Evolutionary conservation across 2,329 filamentous ascomycete species (phyloP).

Genomic region (Xylaria digitata): DNA sequence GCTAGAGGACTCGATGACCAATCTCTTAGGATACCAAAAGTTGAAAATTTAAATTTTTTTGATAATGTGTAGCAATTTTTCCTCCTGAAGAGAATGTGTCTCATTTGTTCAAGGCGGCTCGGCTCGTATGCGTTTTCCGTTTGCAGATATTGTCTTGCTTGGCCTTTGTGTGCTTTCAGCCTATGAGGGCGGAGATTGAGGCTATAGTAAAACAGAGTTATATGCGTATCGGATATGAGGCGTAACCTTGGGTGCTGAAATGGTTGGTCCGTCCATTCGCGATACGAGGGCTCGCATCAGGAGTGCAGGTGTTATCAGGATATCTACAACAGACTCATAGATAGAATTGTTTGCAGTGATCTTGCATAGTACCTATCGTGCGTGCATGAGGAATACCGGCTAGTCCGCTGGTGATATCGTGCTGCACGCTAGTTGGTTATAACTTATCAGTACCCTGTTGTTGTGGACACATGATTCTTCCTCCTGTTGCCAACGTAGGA

Average conservation of each 20-base stretch:
- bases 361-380: conserved; percentile 18
- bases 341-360: conserved; percentile 26
- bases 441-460: conserved; percentile 17
- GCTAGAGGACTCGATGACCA: background rate
- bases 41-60: background rate
- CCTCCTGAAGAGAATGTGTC: background rate
- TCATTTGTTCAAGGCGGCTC: background rate
- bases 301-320: conserved; percentile 11
- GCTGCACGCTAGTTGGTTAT: conserved; percentile 28
- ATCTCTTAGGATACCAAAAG: background rate
- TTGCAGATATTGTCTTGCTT: conserved; percentile 10
- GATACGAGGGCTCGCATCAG: conserved; percentile 7
- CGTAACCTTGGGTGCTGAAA: conserved; percentile 18
- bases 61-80: background rate
- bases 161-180: background rate
- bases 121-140: conserved; percentile 15
- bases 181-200: conserved; percentile 21
- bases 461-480: conserved; percentile 34
- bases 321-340: background rate
- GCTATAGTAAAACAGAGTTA: conserved; percentile 22
- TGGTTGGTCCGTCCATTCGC: background rate
- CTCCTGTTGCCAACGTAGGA: conserved; percentile 30
- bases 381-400: conserved; percentile 32
- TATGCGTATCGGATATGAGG: conserved; percentile 17
- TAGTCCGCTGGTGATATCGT: conserved; percentile 31